Base-by-base conservation (phyloP, 495 filamentous ascomycete genomes). In the Trichoderma virens region DNA sequence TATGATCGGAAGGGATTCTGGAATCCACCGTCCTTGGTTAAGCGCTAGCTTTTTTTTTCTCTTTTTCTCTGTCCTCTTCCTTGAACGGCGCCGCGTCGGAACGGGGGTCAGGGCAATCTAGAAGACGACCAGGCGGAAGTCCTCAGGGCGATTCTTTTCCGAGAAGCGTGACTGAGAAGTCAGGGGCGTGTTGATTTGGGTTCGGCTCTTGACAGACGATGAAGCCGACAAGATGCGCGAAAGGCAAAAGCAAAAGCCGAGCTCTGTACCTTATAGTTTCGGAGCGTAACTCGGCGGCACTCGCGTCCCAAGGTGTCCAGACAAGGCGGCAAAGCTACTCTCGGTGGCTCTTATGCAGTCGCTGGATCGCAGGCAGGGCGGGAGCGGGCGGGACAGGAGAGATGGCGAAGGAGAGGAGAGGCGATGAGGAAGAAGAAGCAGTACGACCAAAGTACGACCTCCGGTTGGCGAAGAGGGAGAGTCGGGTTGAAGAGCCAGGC, bases 311-410 rank as follows among this genome's bases (percentile, higher is more conserved):
- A 56, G 45, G 18, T 51, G 45, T 51, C 9, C n/a, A 27, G 1
- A 51, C 18, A 7, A 3, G 43, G n/a, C n/a, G 51, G 51, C 51
- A 56, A 30, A 27, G 25, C 8, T 30, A 8, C 8, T 16, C 23
- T 30, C 25, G 25, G 51, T 5, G 51, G 51, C 51, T 56, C 27
- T 56, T 30, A 56, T 27, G 23, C 28, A 14, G 51, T 30, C 23
- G 25, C 16, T 47, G 25, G 51, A 13, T 56, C 23, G 23, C 51
- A 45, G 41, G 27, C 51, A 16, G 51, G 25, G 27, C 27, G 25
- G 51, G 3, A 28, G 7, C 13, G 51, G 25, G 27, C 39, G 23
- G 32, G 66, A 45, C 18, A 63, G 35, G 62, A 64, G 32, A 61
- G 30, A 28, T 41, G 43, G 43, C 43, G 51, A 56, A 7, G 11